Conservation (phyloP, 2,329 filamentous ascomycete genomes). For the Fusarium mangiferae region DNA sequence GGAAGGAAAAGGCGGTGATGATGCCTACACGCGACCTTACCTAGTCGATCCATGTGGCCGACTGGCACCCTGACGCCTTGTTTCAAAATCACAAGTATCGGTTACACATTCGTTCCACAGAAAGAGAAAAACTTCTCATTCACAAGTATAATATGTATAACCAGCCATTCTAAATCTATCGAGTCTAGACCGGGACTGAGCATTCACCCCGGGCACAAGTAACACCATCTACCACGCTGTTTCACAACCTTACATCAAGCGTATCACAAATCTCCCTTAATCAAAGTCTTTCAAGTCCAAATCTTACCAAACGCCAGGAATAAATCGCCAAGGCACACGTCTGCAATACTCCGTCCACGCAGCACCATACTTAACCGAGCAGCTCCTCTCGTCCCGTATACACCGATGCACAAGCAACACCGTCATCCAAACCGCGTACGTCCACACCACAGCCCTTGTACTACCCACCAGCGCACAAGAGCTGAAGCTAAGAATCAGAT, state of each 20-base stretch:
- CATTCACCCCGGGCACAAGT: no score
- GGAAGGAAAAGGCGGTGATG: background rate
- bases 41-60: background rate
- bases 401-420: constrained; percentile 57
- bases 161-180: background rate
- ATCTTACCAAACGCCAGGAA: constrained; percentile 48
- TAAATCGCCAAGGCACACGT: constrained; percentile 54
- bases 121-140: background rate
- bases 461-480: constrained; percentile 56
- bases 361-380: constrained; percentile 56
- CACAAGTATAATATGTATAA: background rate
- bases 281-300: fast-evolving
- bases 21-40: background rate
- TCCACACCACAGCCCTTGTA: constrained; percentile 54
- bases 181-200: background rate
- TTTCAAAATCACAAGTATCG: no score
- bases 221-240: background rate
- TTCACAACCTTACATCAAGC: background rate
- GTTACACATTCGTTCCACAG: background rate
- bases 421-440: constrained; percentile 58
- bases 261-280: no score
- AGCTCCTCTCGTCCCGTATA: constrained; percentile 57
- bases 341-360: constrained; percentile 57
- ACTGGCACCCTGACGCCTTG: background rate
- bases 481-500: constrained; percentile 47